A percentile compares a stretch with the other conserved stretches of the same genome.
These are phyloP conservation scores for Suillus americanus DNA, from an alignment of 768 basidiomycete genomes.

Conservation along the genomic window DNA sequence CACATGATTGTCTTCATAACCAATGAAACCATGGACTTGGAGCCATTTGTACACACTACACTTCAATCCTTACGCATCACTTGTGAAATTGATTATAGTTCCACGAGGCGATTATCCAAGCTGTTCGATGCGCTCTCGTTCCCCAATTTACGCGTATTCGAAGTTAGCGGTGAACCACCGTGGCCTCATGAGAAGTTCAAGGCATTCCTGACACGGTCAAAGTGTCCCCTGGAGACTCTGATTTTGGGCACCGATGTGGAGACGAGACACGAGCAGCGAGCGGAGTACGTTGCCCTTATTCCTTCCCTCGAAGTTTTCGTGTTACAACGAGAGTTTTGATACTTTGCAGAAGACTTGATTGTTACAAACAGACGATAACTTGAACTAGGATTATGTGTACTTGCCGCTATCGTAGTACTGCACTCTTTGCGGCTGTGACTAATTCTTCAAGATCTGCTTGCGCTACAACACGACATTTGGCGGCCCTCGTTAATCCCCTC, in stretches of 20 bases:
- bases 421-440: no score
- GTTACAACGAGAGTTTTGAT: no score
- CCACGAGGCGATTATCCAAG: not conserved
- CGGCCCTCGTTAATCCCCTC: no score
- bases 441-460: no score
- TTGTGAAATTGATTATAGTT: not conserved
- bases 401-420: no score
- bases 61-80: constrained; percentile 15
- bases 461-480: not conserved
- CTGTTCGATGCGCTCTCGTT: constrained; percentile 17
- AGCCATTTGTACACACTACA: constrained; percentile 8
- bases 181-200: constrained; percentile 18
- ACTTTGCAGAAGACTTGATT: no score
- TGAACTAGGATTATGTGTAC: no score
- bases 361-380: no score
- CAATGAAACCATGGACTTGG: no score
- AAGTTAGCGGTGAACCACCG: not conserved
- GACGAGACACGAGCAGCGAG: constrained; percentile 13
- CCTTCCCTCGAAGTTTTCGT: constrained; percentile 15
- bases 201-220: constrained; percentile 17
- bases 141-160: constrained; percentile 12
- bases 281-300: constrained; percentile 14
- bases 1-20: no score
- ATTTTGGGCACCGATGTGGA: constrained; percentile 12
- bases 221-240: constrained; percentile 21